Conservation (phyloP, 257 asterid genomes). For the Nicotiana otophora region DNA sequence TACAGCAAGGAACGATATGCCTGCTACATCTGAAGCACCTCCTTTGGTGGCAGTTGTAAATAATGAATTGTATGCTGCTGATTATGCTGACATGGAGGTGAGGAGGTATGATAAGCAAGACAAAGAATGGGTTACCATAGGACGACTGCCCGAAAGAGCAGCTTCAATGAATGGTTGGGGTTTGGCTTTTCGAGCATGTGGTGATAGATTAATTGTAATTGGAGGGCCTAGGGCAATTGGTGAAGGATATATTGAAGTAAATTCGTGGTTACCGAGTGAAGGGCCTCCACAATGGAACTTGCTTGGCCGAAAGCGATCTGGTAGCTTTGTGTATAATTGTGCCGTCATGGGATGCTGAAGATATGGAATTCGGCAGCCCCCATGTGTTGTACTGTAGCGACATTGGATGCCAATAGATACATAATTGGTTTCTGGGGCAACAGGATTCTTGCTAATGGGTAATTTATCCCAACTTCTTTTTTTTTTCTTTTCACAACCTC, state of each 20-base stretch:
- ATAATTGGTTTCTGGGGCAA: slow-evolving; percentile 45
- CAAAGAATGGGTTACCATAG: slow-evolving; percentile 48
- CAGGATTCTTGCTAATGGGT: slow-evolving; percentile 64
- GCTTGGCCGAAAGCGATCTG: slow-evolving; percentile 73
- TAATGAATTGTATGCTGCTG: slow-evolving; percentile 76
- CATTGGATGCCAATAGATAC: slow-evolving; percentile 26
- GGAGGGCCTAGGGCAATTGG: slow-evolving; percentile 65
- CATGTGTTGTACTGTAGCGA: slow-evolving; percentile 11
- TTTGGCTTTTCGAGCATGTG: slow-evolving; percentile 49
- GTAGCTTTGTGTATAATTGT: slow-evolving; percentile 91
- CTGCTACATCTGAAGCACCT: slow-evolving; percentile 75
- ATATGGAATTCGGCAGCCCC: slow-evolving; percentile 22
- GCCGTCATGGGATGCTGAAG: slow-evolving; percentile 98
- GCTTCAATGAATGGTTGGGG: slow-evolving; percentile 75
- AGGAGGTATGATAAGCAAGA: slow-evolving; percentile 49
- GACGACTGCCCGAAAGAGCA: slow-evolving; percentile 70
- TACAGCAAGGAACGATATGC: slow-evolving; percentile 43
- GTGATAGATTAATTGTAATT: slow-evolving; percentile 53
- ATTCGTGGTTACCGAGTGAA: slow-evolving; percentile 47
- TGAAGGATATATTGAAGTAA: slow-evolving; percentile 45
- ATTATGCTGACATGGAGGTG: slow-evolving; percentile 74
- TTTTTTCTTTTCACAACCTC: slow-evolving; percentile 6
- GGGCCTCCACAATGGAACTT: slow-evolving; percentile 50
- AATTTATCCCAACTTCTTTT: slow-evolving; percentile 36
- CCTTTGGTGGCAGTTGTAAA: slow-evolving; percentile 83